Evolutionary conservation across 129 eudicot genomes (phyloP), one percentile per base, ranked within the genome.

Genomic region (Apium graveolens): DNA sequence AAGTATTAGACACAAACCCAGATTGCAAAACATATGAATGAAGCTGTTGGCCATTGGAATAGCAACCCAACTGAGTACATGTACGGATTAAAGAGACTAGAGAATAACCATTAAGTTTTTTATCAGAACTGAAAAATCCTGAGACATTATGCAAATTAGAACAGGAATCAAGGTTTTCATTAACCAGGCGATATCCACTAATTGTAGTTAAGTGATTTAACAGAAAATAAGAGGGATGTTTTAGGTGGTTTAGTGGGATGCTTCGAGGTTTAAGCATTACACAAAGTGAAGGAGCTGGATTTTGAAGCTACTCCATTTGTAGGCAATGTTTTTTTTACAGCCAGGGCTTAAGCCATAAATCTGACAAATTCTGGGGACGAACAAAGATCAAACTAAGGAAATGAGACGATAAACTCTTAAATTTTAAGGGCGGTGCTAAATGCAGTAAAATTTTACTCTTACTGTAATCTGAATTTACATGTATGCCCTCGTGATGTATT

Each of bases 11-110:
- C 53, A 7, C 37, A 76, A 79, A 84, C 91, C 98, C 97, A 81
- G 86, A 82, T 86, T 70, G 85, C 37, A 89, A 44, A 76, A 76
- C 76, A 72, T 74, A 70, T 82, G 80, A 89, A 78, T 94, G 98
- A 79, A 89, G 91, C 89, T 91, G 88, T 80, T 91, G 63, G 34
- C 93, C 93, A 53, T 76, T 35, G 35, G 79, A 73, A 70, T 77
- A 72, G 29, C 27, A 71, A 60, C 91, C 89, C 60, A 43, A 41
- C 3, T 44, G 79, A 7, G 89, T 84, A 68, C 85, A 89, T 79
- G 78, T 65, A 77, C 89, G 93, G 55, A 85, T 94, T 79, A 85
- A 77, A 73, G 84, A 57, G 24, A 91, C 89, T 60, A 93, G 72
- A 55, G 79, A 49, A 55, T 83, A 76, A 38, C 80, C 84, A 82